phyloP scores from a whole-genome alignment of 352 stramenopile species.

The Globisporangium iwayamae region DNA sequence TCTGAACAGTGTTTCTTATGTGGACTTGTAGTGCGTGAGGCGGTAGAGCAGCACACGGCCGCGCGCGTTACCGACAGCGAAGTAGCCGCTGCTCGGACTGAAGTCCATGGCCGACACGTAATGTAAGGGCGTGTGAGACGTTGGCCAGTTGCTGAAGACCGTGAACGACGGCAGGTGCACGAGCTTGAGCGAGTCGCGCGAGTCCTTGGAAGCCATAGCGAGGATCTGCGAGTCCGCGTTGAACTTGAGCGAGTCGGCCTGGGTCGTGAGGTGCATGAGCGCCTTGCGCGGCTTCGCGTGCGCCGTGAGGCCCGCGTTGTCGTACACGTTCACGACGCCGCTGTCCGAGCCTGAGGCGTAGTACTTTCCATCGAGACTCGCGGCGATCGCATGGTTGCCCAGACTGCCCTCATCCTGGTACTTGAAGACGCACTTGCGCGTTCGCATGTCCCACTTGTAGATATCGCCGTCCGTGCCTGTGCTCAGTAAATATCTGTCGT shows the following conservation, averaged over 20 bases:
- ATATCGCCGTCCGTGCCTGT: constrained; percentile 95
- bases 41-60: constrained; percentile 96
- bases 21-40: constrained; percentile 92
- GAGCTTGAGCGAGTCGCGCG: constrained; percentile 94
- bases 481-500: constrained; percentile 91
- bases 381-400: constrained; percentile 76
- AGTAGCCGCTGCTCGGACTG: constrained; percentile 91
- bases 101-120: constrained; percentile 97
- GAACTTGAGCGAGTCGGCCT: constrained; percentile 88
- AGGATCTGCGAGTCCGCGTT: constrained; percentile 93
- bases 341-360: constrained; percentile 94
- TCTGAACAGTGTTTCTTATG: constrained; percentile 32
- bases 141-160: constrained; percentile 98
- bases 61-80: constrained; percentile 96
- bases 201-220: constrained; percentile 89
- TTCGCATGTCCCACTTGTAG: constrained; percentile 95
- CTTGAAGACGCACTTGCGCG: constrained; percentile 70
- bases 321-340: constrained; percentile 98
- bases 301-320: constrained; percentile 52
- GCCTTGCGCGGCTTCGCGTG: constrained; percentile 85
- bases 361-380: constrained; percentile 63
- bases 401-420: constrained; percentile 85
- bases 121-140: constrained; percentile 93
- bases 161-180: constrained; percentile 93
- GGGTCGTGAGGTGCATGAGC: constrained; percentile 97